Evolutionary conservation across 208 protist species (phyloP), one percentile per base, ranked within the genome.

Genomic region (Leishmania gerbilli): DNA sequence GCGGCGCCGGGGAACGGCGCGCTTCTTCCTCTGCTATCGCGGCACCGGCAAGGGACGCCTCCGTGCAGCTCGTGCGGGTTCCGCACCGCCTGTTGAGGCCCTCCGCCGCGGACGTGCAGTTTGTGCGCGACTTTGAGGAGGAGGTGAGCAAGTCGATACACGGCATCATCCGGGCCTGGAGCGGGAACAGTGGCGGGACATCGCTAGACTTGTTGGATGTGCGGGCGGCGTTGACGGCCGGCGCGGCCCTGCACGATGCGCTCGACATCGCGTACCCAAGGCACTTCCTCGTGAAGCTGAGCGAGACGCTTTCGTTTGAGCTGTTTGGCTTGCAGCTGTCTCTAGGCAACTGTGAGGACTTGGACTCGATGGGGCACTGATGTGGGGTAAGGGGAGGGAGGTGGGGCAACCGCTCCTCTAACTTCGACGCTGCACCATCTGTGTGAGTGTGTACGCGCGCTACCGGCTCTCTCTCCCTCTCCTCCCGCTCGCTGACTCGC

Each of bases 301-400:
- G 89, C 51, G 91, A 96, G 81, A 72, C 79, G 71, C 72, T 97
- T 62, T 69, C 85, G 65, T 88, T 85, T 47, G 83, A 90, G 71
- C 80, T 97, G 42, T 78, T 96, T 37, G 94, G 92, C 1, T 42
- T 95, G 47, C 81, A 82, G 31, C 47, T 95, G 15, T 87, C 93
- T 17, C 79, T 97, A 15, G 84, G 90, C 37, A 92, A 91, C 47
- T 97, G 94, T 71, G 94, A 97, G 40, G 92, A 97, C 40, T 76
- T 97, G 11, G 92, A 96, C 58, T 83, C 77, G n/a, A 79, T 65
- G 7, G 62, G 64, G 5, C 74, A 77, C 1, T 76, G 68, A 76
- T 78, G 69, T 9, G 6, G 5, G 21, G 42, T 42, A 8, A 31
- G 24, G 1, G 37, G 65, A 11, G 37, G 34, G 19, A 47, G 65